A percentile compares a stretch with the other conserved stretches of the same genome.
Conservation (phyloP, 163 green algal species). For the Volvox carteri region DNA sequence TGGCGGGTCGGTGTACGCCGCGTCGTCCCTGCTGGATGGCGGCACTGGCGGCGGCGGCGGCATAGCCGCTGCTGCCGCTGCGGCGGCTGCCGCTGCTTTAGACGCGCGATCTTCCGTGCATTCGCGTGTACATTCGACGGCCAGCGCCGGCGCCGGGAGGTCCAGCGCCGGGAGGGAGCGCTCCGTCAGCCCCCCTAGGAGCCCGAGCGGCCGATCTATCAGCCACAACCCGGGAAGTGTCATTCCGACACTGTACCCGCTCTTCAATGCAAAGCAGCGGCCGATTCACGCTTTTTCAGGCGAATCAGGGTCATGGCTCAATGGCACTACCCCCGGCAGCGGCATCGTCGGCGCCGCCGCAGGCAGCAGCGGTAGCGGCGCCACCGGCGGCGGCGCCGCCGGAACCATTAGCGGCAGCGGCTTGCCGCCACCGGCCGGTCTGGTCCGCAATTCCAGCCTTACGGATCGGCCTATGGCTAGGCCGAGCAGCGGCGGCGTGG, state of each 20-base stretch:
- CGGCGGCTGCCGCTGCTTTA: not conserved
- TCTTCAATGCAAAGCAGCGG: conserved; percentile 25
- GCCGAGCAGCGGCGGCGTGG: not conserved
- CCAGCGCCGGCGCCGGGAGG: not conserved
- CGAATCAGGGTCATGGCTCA: not conserved
- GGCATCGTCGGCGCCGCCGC: not conserved
- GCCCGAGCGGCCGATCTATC: conserved; percentile 28
- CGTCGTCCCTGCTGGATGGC: not conserved
- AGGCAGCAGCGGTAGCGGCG: not conserved
- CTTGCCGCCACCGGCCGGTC: not conserved
- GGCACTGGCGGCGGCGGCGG: not conserved
- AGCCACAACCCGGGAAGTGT: conserved; percentile 41
- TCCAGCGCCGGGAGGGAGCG: not conserved
- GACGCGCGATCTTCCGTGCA: conserved; percentile 18
- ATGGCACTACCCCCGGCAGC: not conserved
- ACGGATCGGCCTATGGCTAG: not conserved
- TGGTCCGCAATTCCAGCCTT: not conserved
- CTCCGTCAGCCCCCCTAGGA: conserved; percentile 26
- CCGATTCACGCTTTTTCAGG: not conserved
- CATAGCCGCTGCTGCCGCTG: not conserved
- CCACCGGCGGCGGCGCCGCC: not conserved
- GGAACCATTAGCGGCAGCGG: not conserved
- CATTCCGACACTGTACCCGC: conserved; percentile 38
- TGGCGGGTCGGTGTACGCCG: not conserved
- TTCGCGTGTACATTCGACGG: not conserved